Base-by-base conservation (phyloP, 78 protist species). In the Isochrysis galbana region DNA sequence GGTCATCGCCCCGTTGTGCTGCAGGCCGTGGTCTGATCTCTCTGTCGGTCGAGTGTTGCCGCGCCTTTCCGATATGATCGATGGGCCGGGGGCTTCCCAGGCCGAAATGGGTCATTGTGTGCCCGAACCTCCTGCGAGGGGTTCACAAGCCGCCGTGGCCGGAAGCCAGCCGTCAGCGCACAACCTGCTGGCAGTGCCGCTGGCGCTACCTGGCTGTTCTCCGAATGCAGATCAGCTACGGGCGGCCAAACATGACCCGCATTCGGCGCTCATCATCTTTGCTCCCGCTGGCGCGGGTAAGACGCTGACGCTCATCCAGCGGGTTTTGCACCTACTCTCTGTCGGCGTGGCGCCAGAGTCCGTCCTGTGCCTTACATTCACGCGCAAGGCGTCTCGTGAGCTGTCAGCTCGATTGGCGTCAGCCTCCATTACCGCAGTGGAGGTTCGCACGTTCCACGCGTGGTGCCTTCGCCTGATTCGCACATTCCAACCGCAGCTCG, bases 281-380 rank as follows among this genome's bases (percentile, higher is more conserved):
- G 80, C 80, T 34, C 80, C 80, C 41, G 80, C 80, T 21, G 80
- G 80, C 39, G 80, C 80, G 29, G 80, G 80, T 21, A 70, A 70
- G 80, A 70, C 80, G 80, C 80, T 70, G 44, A 70, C 80, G 19
- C 80, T 70, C 80, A 41, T 70, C 44, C 80, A n/a, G 41, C 80
- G 80, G 44, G 41, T 70, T 19, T 3, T 34, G 29, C 41, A n/a
- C 80, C 41, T 70, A 22, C 19, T 26, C 80, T 34, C 14, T 41
- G 1, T 21, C 39, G 41, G 41, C 41, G 29, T 70, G 80, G 11
- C 19, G 7, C 29, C 80, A 34, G 34, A 26, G 11, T 1, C 5
- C 29, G 14, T 70, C 29, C 80, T 70, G 41, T 70, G 80, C 80
- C 80, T 70, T 41, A 70, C 80, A 2, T 70, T 70, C 80, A 70